phyloP scores from a whole-genome alignment of 225 moss, liverwort and hornwort genomes.

The Sphagnum tenellum region DNA sequence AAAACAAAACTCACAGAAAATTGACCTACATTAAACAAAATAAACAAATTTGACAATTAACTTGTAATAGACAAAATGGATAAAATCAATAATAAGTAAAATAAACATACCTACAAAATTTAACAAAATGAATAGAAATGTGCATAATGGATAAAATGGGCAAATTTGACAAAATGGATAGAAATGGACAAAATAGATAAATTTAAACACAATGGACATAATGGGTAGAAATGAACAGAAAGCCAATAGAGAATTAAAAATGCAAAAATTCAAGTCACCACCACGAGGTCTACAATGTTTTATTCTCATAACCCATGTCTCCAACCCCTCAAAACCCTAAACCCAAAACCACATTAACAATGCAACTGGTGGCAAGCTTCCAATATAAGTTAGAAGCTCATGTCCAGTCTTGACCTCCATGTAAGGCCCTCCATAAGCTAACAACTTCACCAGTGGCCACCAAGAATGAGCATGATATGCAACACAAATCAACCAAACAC shows the following conservation, averaged over 20 bases:
- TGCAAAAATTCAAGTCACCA: background rate
- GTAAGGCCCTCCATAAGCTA: slow-evolving; percentile 21
- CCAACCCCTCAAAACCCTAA: slow-evolving; percentile 22
- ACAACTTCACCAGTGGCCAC: slow-evolving; percentile 27
- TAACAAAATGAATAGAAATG: too few relatives aligned
- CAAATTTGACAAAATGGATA: too few relatives aligned
- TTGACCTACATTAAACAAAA: too few relatives aligned
- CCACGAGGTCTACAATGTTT: slow-evolving; percentile 9
- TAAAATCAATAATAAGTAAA: too few relatives aligned
- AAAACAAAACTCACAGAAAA: too few relatives aligned
- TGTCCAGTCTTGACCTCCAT: slow-evolving; percentile 19
- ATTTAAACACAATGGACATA: too few relatives aligned
- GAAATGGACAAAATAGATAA: too few relatives aligned
- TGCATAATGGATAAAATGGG: too few relatives aligned
- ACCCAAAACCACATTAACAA: slow-evolving; percentile 32
- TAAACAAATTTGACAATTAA: too few relatives aligned
- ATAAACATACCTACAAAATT: too few relatives aligned
- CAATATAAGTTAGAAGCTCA: slow-evolving; percentile 18
- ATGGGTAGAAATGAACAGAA: too few relatives aligned
- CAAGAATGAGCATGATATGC: slow-evolving; percentile 31
- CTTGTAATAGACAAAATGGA: too few relatives aligned
- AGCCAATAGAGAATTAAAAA: background rate
- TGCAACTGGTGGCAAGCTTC: slow-evolving; percentile 25
- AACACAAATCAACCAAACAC: slow-evolving; percentile 21
- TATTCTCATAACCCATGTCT: slow-evolving; percentile 13